Conservation (phyloP, 805 yeast species). For the Candida morakotiae region DNA sequence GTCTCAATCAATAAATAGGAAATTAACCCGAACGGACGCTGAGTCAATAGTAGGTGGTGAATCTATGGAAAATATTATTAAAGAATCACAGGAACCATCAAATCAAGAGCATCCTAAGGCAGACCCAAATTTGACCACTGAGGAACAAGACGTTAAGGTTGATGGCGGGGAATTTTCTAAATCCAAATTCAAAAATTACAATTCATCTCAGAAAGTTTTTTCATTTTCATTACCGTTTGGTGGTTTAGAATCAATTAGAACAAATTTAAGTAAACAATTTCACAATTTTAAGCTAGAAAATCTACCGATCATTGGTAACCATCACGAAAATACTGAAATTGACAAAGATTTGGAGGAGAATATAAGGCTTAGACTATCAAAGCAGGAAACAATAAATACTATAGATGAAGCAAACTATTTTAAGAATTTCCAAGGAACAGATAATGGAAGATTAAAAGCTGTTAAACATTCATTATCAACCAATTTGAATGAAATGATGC, state of each 20-base stretch:
- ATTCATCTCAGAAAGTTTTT: conserved; percentile 38
- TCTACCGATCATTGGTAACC: conserved; percentile 8
- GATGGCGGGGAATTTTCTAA: conserved; percentile 28
- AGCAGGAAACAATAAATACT: conserved; percentile 58
- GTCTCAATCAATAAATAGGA: conserved; percentile 3
- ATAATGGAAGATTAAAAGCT: conserved; percentile 67
- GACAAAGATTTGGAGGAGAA: conserved; percentile 17
- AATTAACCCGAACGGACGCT: conserved; percentile 32
- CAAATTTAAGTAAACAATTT: conserved; percentile 24
- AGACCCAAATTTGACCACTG: conserved; percentile 13
- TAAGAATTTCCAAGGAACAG: conserved; percentile 51
- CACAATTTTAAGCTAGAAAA: conserved; percentile 11
- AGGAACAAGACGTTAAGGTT: conserved; percentile 14
- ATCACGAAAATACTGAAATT: conserved; percentile 11
- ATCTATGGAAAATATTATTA: conserved; percentile 3
- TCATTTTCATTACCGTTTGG: conserved; percentile 61
- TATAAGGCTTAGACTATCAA: conserved; percentile 38
- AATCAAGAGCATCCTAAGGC: conserved; percentile 11
- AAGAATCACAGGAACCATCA: not conserved
- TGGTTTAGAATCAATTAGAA: conserved; percentile 27
- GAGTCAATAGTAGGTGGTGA: conserved; percentile 52
- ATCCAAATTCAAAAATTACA: conserved; percentile 15
- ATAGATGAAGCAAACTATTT: conserved; percentile 60
- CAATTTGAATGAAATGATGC: conserved; percentile 40
- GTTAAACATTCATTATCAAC: conserved; percentile 59